These are phyloP conservation scores for Paralagenidium karlingii DNA, from an alignment of 352 stramenopile genomes.

Conservation along the genomic window DNA sequence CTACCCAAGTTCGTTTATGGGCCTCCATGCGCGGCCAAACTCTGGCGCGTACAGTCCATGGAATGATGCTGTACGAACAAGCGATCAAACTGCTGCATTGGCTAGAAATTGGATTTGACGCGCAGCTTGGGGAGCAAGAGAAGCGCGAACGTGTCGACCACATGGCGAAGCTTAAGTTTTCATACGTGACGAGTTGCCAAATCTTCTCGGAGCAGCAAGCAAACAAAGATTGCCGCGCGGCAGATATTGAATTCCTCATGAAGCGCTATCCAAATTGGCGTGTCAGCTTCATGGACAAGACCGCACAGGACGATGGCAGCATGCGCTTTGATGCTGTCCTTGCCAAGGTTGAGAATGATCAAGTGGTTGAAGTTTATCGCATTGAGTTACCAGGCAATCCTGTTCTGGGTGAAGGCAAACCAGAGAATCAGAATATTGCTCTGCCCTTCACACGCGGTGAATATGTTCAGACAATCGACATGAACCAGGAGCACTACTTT, in stretches of 20 bases:
- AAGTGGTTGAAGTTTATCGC: constrained; percentile 82
- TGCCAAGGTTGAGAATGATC: constrained; percentile 59
- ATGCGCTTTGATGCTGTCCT: constrained; percentile 63
- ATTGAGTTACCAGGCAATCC: constrained; percentile 82
- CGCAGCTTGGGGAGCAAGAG: constrained; percentile 39
- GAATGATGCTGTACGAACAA: constrained; percentile 87
- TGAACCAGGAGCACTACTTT: constrained; percentile 87
- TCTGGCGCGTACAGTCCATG: constrained; percentile 73
- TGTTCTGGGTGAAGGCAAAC: constrained; percentile 80
- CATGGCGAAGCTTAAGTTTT: constrained; percentile 80
- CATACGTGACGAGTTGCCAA: constrained; percentile 81
- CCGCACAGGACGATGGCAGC: constrained; percentile 21
- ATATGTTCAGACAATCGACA: constrained; percentile 84
- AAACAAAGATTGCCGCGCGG: constrained; percentile 60
- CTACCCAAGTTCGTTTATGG: constrained; percentile 73
- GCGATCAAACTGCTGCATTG: constrained; percentile 73
- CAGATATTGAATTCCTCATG: constrained; percentile 85
- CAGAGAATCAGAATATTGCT: constrained; percentile 83
- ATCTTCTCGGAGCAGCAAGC: constrained; percentile 76
- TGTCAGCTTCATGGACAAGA: constrained; percentile 79
- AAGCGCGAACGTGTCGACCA: constrained; percentile 76
- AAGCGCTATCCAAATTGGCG: constrained; percentile 81
- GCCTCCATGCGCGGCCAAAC: constrained; percentile 77
- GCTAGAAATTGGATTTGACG: constrained; percentile 64
- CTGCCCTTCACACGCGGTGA: constrained; percentile 77